Conservation (phyloP, 2,329 filamentous ascomycete genomes). For the Tolypocladium paradoxum region DNA sequence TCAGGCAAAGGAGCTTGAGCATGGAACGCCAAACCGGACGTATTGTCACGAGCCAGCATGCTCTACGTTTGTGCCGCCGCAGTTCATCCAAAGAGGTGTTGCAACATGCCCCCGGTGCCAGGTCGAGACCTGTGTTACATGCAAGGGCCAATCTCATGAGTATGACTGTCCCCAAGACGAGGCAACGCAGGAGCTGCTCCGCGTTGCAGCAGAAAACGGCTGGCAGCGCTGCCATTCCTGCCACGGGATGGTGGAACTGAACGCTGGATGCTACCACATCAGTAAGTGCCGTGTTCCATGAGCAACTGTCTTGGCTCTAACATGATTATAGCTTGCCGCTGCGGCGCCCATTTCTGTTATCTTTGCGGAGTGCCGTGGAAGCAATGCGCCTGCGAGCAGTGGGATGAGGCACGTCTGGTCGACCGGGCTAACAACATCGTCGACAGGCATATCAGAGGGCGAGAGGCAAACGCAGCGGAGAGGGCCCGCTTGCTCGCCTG, state of each 20-base stretch:
- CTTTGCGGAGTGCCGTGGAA: slow-evolving; percentile 32
- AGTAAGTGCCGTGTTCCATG: slow-evolving; percentile 26
- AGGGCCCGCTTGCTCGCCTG: neutral
- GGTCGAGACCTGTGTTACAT: slow-evolving; percentile 33
- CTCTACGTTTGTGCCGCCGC: slow-evolving; percentile 32
- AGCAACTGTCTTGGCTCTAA: neutral
- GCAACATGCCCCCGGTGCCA: slow-evolving; percentile 33
- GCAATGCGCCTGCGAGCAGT: slow-evolving; percentile 24
- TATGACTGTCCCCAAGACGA: slow-evolving; percentile 36
- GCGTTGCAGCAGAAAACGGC: slow-evolving; percentile 15
- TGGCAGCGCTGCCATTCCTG: slow-evolving; percentile 42
- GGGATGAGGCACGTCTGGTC: slow-evolving; percentile 22
- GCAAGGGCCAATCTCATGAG: slow-evolving; percentile 31
- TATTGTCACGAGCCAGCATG: slow-evolving; percentile 38
- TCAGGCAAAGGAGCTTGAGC: slow-evolving; percentile 34
- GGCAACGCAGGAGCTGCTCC: slow-evolving; percentile 25
- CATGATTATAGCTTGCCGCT: slow-evolving; percentile 28
- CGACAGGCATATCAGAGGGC: slow-evolving; percentile 1
- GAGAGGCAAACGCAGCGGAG: slow-evolving; percentile 4
- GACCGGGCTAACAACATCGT: slow-evolving; percentile 21
- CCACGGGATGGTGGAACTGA: slow-evolving; percentile 32
- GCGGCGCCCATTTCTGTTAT: slow-evolving; percentile 37
- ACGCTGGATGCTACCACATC: slow-evolving; percentile 42
- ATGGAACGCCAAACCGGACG: slow-evolving; percentile 32
- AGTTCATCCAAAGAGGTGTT: slow-evolving; percentile 16